Conservation (phyloP, 2,329 filamentous ascomycete genomes). For the Trichoderma sp. region DNA sequence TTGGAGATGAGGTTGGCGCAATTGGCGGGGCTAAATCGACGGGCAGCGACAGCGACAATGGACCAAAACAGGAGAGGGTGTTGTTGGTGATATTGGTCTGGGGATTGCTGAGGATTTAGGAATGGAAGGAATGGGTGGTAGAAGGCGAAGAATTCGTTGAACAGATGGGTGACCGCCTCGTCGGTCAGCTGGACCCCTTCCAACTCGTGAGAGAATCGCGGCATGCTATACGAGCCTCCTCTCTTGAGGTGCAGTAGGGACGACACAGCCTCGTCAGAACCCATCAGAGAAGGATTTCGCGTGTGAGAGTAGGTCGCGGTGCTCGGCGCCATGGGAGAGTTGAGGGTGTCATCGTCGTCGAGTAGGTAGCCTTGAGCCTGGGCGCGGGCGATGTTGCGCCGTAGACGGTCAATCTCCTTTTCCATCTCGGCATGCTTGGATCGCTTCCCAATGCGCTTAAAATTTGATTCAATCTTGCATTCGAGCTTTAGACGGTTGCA, state of each 20-base stretch:
- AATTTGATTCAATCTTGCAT: conserved; percentile 81
- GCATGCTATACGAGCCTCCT: conserved; percentile 59
- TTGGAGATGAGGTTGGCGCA: conserved; percentile 64
- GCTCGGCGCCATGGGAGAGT: conserved; percentile 53
- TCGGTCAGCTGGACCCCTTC: conserved; percentile 64
- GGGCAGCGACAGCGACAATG: conserved; percentile 70
- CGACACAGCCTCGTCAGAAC: conserved; percentile 66
- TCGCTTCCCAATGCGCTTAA: conserved; percentile 68
- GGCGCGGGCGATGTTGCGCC: conserved; percentile 59
- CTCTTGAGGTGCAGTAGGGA: conserved; percentile 65
- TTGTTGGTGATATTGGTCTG: conserved; percentile 73
- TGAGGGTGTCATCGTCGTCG: conserved; percentile 56
- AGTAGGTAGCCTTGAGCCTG: conserved; percentile 56
- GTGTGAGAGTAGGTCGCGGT: conserved; percentile 58
- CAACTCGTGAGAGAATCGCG: conserved; percentile 58
- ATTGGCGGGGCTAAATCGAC: conserved; percentile 57
- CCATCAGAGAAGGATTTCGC: conserved; percentile 62
- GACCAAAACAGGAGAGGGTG: conserved; percentile 84
- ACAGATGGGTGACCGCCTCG: conserved; percentile 61
- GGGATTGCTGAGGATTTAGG: conserved; percentile 61
- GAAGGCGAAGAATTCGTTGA: conserved; percentile 69
- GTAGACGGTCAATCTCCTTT: conserved; percentile 70
- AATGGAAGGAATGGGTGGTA: conserved; percentile 80
- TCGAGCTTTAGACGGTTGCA: conserved; percentile 77
- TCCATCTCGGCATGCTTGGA: conserved; percentile 85